Conservation (phyloP, 495 filamentous ascomycete genomes). For the Penicillium turbatum region DNA sequence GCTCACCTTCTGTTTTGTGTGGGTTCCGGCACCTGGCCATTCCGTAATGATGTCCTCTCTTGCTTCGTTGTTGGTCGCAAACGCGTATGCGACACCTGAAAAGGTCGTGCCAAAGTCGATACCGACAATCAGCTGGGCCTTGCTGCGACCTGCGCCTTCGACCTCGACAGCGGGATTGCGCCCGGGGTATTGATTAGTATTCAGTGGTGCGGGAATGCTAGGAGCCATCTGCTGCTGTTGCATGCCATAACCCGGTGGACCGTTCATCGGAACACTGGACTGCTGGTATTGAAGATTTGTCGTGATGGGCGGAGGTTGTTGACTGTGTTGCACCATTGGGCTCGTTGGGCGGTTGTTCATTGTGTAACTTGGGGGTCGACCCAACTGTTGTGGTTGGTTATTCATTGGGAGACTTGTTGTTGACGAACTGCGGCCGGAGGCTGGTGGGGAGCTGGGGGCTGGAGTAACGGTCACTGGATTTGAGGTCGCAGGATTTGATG, state of each 20-base stretch:
- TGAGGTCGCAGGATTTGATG: constrained; percentile 13
- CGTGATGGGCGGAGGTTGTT: constrained; percentile 70
- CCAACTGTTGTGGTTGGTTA: constrained; percentile 33
- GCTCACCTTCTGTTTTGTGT: constrained; percentile 70
- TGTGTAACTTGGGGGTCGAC: constrained; percentile 71
- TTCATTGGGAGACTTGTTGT: constrained; percentile 53
- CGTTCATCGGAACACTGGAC: constrained; percentile 49
- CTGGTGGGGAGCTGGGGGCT: constrained; percentile 36
- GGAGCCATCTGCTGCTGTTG: constrained; percentile 41
- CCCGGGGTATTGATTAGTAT: constrained; percentile 42
- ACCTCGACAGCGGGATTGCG: constrained; percentile 66
- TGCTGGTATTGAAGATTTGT: constrained; percentile 54
- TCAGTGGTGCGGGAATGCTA: constrained; percentile 38
- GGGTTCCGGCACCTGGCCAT: constrained; percentile 73
- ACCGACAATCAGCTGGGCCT: constrained; percentile 66
- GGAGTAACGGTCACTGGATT: constrained; percentile 29
- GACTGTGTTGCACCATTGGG: constrained; percentile 58
- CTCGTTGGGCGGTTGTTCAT: constrained; percentile 55
- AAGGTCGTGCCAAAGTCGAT: constrained; percentile 78
- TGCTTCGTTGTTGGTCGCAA: constrained; percentile 71
- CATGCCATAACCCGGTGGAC: constrained; percentile 47
- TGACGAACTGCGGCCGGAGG: constrained; percentile 45
- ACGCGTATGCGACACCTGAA: constrained; percentile 74
- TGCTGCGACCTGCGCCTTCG: constrained; percentile 73
- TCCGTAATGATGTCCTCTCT: constrained; percentile 77